A percentile compares a stretch with the other conserved stretches of the same genome.
Evolutionary conservation across 208 protist genomes (phyloP).

Genomic region (Angomonas desouzai): DNA sequence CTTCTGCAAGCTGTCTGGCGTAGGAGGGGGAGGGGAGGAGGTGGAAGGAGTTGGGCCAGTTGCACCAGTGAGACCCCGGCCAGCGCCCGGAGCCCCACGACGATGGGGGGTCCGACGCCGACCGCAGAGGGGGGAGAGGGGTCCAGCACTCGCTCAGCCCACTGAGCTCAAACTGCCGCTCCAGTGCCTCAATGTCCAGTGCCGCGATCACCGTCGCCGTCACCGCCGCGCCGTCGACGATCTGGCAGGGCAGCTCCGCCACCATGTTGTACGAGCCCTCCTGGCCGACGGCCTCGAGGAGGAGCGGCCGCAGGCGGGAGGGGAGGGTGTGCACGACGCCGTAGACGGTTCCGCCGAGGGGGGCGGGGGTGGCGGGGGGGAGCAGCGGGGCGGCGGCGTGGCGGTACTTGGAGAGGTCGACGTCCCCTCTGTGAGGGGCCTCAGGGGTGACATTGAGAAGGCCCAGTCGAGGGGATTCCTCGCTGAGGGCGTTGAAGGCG

Average conservation of each 20-base stretch:
- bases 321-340: slow-evolving; percentile 35
- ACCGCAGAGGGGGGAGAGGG: slow-evolving; percentile 11
- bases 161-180: slow-evolving; percentile 2
- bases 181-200: slow-evolving; percentile 14
- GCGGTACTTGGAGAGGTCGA: slow-evolving; percentile 7
- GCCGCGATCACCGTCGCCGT: slow-evolving; percentile 10
- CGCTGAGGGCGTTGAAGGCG: slow-evolving; percentile 31
- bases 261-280: slow-evolving; percentile 42
- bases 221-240: slow-evolving; percentile 11
- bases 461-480: slow-evolving; percentile 26
- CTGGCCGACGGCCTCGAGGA: slow-evolving; percentile 29
- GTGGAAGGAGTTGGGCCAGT: slow-evolving; percentile 27
- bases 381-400: slow-evolving; percentile 3
- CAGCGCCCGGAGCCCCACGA: slow-evolving; percentile 23
- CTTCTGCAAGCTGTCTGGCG: not conserved
- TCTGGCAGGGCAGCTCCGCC: slow-evolving; percentile 19
- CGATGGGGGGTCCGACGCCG: not conserved
- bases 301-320: slow-evolving; percentile 8
- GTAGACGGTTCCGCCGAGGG: slow-evolving; percentile 28
- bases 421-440: slow-evolving; percentile 2
- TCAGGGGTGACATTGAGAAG: slow-evolving; percentile 27
- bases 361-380: not conserved
- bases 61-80: slow-evolving; percentile 46
- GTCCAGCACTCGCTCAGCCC: slow-evolving; percentile 11
- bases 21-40: slow-evolving; percentile 25